Evolutionary conservation across 495 filamentous ascomycete genomes (phyloP).

Genomic region (Margaritispora aquatica): DNA sequence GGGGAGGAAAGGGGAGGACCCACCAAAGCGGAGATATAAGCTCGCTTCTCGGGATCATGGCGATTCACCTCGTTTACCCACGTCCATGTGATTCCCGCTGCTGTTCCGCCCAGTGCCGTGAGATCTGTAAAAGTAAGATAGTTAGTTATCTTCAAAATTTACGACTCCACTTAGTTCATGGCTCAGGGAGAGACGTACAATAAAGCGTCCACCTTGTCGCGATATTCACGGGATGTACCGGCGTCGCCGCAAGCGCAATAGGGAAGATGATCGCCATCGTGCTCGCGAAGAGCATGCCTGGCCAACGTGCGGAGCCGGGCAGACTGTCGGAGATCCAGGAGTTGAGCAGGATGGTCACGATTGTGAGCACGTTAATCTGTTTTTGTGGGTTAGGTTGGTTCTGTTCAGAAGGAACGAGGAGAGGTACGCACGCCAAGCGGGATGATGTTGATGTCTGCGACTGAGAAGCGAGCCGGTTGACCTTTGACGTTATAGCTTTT

Average conservation of each 20-base stretch:
- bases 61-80: conserved; percentile 5
- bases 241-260: conserved; percentile 5
- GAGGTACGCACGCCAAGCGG: conserved; percentile 8
- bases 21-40: conserved; percentile 8
- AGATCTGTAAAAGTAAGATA: conserved; percentile 2
- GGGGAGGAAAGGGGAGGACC: too few relatives aligned
- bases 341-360: neutral
- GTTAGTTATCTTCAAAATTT: neutral
- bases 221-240: neutral
- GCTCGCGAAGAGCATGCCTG: conserved; percentile 8
- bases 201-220: conserved; percentile 3
- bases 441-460: conserved; percentile 8
- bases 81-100: conserved; percentile 10
- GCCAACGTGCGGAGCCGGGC: conserved; percentile 5
- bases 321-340: conserved; percentile 12
- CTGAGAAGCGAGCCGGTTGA: neutral
- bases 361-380: conserved; percentile 7
- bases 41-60: conserved; percentile 8
- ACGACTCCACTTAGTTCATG: neutral
- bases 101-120: conserved; percentile 6
- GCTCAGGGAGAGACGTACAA: conserved; percentile 2
- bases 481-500: conserved; percentile 8
- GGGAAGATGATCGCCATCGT: conserved; percentile 10
- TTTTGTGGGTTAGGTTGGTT: neutral
- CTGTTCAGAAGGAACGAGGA: neutral